phyloP scores from a whole-genome alignment of 768 basidiomycete species.

The Boletus coccyginus region DNA sequence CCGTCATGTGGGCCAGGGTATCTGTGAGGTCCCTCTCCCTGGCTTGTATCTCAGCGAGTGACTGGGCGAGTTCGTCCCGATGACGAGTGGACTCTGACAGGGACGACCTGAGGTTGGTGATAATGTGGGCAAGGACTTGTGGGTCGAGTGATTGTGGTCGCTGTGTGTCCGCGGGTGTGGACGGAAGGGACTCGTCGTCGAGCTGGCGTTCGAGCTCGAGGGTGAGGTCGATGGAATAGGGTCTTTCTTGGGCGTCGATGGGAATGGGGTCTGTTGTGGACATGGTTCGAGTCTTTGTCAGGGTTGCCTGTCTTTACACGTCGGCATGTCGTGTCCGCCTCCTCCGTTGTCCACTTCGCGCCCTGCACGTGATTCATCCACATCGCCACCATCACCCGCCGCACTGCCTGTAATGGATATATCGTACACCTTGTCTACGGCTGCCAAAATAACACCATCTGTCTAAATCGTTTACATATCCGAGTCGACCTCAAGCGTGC shows the following conservation, averaged over 20 bases:
- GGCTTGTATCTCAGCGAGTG: slow-evolving; percentile 48
- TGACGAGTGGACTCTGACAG: slow-evolving; percentile 64
- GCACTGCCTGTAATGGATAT: background rate
- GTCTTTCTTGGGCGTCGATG: slow-evolving; percentile 21
- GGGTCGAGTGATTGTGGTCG: slow-evolving; percentile 63
- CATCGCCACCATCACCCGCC: background rate
- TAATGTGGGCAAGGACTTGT: slow-evolving; percentile 70
- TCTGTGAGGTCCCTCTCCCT: slow-evolving; percentile 63
- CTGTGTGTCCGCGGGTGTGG: slow-evolving; percentile 35
- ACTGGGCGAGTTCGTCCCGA: slow-evolving; percentile 60
- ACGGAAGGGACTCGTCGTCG: slow-evolving; percentile 55
- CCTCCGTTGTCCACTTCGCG: background rate
- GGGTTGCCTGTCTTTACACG: background rate
- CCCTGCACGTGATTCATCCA: slow-evolving; percentile 11
- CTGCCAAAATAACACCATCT: background rate
- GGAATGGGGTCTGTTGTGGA: slow-evolving; percentile 24
- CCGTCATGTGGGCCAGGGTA: slow-evolving; percentile 60
- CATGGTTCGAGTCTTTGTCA: slow-evolving; percentile 23
- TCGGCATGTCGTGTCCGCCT: slow-evolving; percentile 8
- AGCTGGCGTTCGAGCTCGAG: slow-evolving; percentile 80
- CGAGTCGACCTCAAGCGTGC: slow-evolving; percentile 43
- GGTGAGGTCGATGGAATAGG: slow-evolving; percentile 69
- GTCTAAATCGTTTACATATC: slow-evolving; percentile 11
- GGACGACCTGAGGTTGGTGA: slow-evolving; percentile 68
- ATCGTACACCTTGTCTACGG: slow-evolving; percentile 8